A percentile compares a stretch with the other conserved stretches of the same genome.
Conservation (phyloP, 192 early-diverging fungal genomes). For the Linnemannia exigua region DNA sequence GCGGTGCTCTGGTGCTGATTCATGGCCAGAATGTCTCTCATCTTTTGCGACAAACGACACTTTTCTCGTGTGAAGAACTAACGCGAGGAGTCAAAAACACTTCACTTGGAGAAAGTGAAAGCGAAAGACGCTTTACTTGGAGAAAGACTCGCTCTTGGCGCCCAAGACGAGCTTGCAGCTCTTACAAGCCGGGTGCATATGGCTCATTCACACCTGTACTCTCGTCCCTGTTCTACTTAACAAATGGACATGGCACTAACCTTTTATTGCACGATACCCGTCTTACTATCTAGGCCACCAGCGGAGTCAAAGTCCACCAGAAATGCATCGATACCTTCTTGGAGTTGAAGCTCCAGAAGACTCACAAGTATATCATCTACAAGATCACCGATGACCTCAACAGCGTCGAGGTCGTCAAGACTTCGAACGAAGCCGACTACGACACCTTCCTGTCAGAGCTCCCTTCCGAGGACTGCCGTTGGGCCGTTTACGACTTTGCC, state of each 20-base stretch:
- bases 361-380: constrained; percentile 85
- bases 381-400: constrained; percentile 79
- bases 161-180: no score
- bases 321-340: constrained; percentile 75
- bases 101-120: background rate
- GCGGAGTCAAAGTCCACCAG: constrained; percentile 79
- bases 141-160: no score
- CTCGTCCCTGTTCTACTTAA: background rate
- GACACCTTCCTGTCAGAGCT: constrained; percentile 77
- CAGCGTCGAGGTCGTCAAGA: constrained; percentile 78
- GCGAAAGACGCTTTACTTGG: no score
- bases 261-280: background rate
- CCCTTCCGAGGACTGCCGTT: constrained; percentile 80
- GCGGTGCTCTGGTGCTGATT: background rate
- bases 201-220: no score
- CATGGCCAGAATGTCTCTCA: background rate
- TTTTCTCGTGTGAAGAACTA: background rate
- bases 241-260: background rate
- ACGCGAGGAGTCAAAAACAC: background rate
- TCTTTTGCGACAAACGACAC: background rate
- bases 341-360: constrained; percentile 82
- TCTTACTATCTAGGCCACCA: constrained; percentile 64
- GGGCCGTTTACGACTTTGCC: constrained; percentile 91
- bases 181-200: no score
- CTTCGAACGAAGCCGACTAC: constrained; percentile 66